Conservation (phyloP, 371 early-diverging fungal genomes). For the Rhizopus microsporus region DNA sequence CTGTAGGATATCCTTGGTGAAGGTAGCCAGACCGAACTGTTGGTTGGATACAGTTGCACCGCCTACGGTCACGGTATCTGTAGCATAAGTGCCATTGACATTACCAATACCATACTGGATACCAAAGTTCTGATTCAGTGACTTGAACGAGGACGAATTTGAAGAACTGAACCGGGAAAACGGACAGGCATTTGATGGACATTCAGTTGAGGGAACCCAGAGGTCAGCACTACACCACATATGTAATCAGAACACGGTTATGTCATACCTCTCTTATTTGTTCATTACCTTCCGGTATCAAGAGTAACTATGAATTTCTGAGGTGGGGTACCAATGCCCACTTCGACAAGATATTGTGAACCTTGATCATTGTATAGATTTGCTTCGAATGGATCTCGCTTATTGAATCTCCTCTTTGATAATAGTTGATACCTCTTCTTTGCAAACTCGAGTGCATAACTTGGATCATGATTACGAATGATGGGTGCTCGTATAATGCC, state of each 20-base stretch:
- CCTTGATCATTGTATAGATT: constrained; percentile 41
- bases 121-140: constrained; percentile 21
- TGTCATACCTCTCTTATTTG: not conserved
- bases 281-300: constrained; percentile 42
- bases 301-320: constrained; percentile 37
- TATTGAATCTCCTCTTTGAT: constrained; percentile 10
- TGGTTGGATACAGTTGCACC: constrained; percentile 44
- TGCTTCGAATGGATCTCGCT: constrained; percentile 16
- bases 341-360: constrained; percentile 40
- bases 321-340: constrained; percentile 33
- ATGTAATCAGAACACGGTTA: too few species aligned
- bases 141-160: constrained; percentile 36
- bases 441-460: constrained; percentile 19
- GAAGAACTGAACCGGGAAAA: constrained; percentile 35
- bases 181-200: constrained; percentile 33
- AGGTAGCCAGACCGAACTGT: constrained; percentile 44
- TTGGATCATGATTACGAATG: constrained; percentile 12
- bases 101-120: constrained; percentile 48
- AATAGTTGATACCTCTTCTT: constrained; percentile 16
- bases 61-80: constrained; percentile 31
- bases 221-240: constrained; percentile 35
- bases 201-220: constrained; percentile 43
- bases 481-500: constrained; percentile 21
- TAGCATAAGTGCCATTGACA: constrained; percentile 43
- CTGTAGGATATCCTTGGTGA: constrained; percentile 33